These are phyloP conservation scores for Nasturtium officinale DNA, from an alignment of 345 rosid genomes.

Conservation along the genomic window DNA sequence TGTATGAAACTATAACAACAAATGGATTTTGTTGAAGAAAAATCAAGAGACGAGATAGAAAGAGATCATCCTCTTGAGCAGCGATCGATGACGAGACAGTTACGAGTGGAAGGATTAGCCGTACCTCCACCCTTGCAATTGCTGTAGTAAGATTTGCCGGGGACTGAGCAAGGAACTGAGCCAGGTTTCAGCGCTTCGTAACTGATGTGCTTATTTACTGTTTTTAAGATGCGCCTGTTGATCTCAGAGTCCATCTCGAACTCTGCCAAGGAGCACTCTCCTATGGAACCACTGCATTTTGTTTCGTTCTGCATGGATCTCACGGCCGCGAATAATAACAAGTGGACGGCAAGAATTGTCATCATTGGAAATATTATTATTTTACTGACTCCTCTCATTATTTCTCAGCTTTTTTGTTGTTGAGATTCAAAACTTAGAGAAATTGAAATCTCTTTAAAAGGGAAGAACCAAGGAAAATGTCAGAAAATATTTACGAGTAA, in stretches of 20 bases:
- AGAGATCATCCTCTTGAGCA: constrained; percentile 56
- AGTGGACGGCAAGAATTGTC: constrained; percentile 54
- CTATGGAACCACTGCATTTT: constrained; percentile 64
- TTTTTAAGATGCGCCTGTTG: constrained; percentile 77
- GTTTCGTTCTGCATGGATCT: constrained; percentile 48
- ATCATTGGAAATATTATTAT: constrained; percentile 8
- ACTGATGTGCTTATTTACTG: constrained; percentile 58
- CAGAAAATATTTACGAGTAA: constrained; percentile 29
- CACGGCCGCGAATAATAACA: constrained; percentile 12
- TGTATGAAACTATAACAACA: constrained; percentile 2
- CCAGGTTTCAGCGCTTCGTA: constrained; percentile 80
- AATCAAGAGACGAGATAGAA: neutral
- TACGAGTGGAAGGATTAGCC: constrained; percentile 85
- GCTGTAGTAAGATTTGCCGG: constrained; percentile 89
- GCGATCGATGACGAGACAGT: constrained; percentile 72
- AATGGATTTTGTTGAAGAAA: constrained; percentile 17
- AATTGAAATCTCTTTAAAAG: constrained; percentile 26
- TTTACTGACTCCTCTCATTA: constrained; percentile 37
- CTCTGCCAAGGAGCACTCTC: constrained; percentile 65
- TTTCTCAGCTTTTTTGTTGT: neutral
- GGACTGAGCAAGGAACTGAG: constrained; percentile 79
- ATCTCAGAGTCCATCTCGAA: constrained; percentile 73
- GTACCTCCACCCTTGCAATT: constrained; percentile 71
- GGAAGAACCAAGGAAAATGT: constrained; percentile 22
- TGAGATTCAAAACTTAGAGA: neutral